Percentiles rank a stretch among this genome's conserved stretches.
phyloP scores from a whole-genome alignment of 768 basidiomycete genomes.

The Pleurotus pulmonarius region DNA sequence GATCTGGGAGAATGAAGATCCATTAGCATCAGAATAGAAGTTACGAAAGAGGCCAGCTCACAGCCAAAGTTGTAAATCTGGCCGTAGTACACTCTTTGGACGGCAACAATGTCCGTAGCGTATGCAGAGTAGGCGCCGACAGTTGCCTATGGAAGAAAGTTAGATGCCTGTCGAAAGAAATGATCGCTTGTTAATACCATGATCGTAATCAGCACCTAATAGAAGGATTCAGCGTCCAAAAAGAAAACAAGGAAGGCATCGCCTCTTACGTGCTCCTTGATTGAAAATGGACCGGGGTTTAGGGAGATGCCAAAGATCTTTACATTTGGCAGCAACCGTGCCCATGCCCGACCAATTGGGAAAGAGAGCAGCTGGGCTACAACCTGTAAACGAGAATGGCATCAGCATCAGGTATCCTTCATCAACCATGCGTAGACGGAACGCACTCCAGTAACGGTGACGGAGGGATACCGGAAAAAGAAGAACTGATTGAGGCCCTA shows the following conservation, averaged over 20 bases:
- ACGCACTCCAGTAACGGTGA: constrained; percentile 49
- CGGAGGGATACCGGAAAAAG: constrained; percentile 72
- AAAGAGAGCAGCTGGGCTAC: constrained; percentile 70
- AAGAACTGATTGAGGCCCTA: constrained; percentile 75
- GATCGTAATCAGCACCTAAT: constrained; percentile 55
- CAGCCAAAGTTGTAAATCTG: constrained; percentile 58
- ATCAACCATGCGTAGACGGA: background rate
- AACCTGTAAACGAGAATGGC: constrained; percentile 28
- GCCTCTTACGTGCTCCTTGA: constrained; percentile 67
- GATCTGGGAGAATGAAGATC: constrained; percentile 36
- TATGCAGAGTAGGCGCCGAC: constrained; percentile 54
- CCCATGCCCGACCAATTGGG: constrained; percentile 61
- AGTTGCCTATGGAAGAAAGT: constrained; percentile 25
- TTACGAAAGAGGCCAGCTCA: constrained; percentile 24
- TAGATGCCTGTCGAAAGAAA: background rate
- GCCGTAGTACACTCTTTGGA: constrained; percentile 70
- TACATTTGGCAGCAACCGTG: constrained; percentile 46
- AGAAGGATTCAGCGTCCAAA: constrained; percentile 7
- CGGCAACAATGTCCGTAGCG: constrained; percentile 74
- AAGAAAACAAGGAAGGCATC: constrained; percentile 20
- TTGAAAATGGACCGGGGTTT: constrained; percentile 69
- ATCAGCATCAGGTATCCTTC: background rate
- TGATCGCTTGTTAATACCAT: constrained; percentile 18
- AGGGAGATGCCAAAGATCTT: constrained; percentile 48
- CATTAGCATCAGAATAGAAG: background rate